Conservation (phyloP, 768 basidiomycete species). For the Boletus tomentosulus region DNA sequence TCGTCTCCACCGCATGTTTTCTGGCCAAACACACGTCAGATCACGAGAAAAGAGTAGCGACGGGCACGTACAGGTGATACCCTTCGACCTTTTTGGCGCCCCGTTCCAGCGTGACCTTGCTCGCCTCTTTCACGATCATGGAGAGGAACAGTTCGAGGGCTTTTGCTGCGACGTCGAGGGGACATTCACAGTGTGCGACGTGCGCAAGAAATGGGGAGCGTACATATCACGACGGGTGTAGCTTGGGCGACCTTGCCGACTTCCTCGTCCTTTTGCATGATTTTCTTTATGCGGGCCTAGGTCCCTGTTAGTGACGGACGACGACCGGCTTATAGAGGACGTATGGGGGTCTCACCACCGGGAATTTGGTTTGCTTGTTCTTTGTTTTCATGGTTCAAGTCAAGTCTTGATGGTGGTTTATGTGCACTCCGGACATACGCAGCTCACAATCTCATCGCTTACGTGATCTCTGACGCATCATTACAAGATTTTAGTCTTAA, state of each 20-base stretch:
- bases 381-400: conserved; percentile 69
- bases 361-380: conserved; percentile 89
- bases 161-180: conserved; percentile 61
- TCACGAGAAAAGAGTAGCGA: not conserved
- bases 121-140: conserved; percentile 76
- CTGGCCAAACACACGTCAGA: conserved; percentile 37
- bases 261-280: conserved; percentile 99
- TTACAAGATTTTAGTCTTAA: not conserved
- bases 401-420: not conserved
- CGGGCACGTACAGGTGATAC: conserved; percentile 81
- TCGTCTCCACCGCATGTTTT: conserved; percentile 87
- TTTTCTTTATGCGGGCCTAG: conserved; percentile 97
- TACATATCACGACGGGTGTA: conserved; percentile 95
- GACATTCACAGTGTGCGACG: conserved; percentile 12
- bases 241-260: conserved; percentile 98
- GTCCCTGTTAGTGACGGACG: conserved; percentile 8
- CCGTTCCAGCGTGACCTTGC: conserved; percentile 71
- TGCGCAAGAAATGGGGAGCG: conserved; percentile 33
- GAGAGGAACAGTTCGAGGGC: conserved; percentile 90
- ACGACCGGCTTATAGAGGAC: not conserved
- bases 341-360: conserved; percentile 57
- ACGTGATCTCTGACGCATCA: conserved; percentile 16
- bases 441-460: conserved; percentile 22
- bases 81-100: conserved; percentile 88
- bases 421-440: conserved; percentile 1